Evolutionary conservation across 2,329 filamentous ascomycete genomes (phyloP).

Genomic region (Cercospora beticola): DNA sequence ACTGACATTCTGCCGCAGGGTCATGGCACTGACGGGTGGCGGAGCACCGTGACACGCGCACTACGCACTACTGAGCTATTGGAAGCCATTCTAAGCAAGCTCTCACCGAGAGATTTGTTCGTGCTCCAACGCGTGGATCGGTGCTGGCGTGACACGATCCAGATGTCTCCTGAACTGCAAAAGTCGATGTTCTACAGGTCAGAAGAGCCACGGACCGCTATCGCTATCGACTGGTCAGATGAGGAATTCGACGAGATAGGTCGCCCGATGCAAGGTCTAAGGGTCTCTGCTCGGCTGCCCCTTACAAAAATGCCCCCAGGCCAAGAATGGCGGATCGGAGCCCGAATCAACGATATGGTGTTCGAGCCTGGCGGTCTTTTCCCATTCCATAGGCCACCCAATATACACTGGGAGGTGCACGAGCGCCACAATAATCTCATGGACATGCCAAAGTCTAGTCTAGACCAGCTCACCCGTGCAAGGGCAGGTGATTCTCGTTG

Average conservation of each 20-base stretch:
- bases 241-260: not conserved
- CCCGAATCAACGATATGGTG: not conserved
- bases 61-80: not conserved
- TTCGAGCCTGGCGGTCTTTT: not conserved
- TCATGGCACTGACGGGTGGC: not conserved
- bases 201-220: not conserved
- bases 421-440: not conserved
- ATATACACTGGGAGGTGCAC: not conserved
- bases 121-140: not conserved
- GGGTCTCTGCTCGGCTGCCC: not conserved
- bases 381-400: not conserved
- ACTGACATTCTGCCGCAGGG: not conserved
- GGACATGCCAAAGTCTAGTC: not conserved
- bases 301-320: not conserved
- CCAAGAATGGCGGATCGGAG: not conserved
- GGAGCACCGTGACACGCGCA: not conserved
- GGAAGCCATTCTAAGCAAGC: not conserved
- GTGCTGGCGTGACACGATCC: not conserved
- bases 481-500: not conserved
- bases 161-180: not conserved
- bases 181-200: conserved; percentile 1
- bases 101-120: not conserved
- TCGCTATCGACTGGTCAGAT: not conserved
- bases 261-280: not conserved
- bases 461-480: not conserved